These are phyloP conservation scores for Thraustochytrium sp. DNA, from an alignment of 352 stramenopile genomes.

Conservation along the genomic window DNA sequence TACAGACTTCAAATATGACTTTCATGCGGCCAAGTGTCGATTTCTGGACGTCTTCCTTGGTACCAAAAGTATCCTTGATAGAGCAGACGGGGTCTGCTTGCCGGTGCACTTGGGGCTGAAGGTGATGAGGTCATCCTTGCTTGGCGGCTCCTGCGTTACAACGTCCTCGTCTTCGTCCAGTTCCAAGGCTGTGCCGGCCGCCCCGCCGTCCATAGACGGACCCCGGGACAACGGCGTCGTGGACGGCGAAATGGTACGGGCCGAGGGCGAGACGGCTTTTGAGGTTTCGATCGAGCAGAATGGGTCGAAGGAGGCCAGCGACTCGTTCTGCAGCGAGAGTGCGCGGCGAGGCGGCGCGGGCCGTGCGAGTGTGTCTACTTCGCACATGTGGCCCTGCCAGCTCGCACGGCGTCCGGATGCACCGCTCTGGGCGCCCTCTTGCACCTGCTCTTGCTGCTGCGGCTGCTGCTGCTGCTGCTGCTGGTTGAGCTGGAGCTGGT, in stretches of 20 bases:
- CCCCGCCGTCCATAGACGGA: too few relatives aligned
- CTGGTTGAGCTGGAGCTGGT: neutral
- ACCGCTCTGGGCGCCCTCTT: neutral
- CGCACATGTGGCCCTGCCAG: too few relatives aligned
- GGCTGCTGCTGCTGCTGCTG: neutral
- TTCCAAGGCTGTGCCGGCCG: too few relatives aligned
- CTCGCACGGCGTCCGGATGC: neutral
- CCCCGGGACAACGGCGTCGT: too few relatives aligned
- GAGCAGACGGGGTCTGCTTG: neutral
- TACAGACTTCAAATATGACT: neutral
- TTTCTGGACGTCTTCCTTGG: neutral
- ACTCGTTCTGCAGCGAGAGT: neutral
- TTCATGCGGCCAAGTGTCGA: neutral
- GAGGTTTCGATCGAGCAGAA: neutral
- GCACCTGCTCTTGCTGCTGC: neutral
- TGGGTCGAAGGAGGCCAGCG: neutral
- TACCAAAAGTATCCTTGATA: neutral
- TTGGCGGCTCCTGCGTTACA: neutral
- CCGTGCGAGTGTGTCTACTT: too few relatives aligned
- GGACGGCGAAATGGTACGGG: too few relatives aligned
- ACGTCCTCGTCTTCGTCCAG: neutral
- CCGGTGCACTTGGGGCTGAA: neutral
- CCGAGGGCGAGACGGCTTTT: too few relatives aligned
- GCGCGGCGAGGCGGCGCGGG: neutral
- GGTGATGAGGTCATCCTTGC: neutral